Evolutionary conservation across 2,329 filamentous ascomycete species (phyloP), one percentile per base, ranked within the genome.

Genomic region (Metarhizium robertsii): DNA sequence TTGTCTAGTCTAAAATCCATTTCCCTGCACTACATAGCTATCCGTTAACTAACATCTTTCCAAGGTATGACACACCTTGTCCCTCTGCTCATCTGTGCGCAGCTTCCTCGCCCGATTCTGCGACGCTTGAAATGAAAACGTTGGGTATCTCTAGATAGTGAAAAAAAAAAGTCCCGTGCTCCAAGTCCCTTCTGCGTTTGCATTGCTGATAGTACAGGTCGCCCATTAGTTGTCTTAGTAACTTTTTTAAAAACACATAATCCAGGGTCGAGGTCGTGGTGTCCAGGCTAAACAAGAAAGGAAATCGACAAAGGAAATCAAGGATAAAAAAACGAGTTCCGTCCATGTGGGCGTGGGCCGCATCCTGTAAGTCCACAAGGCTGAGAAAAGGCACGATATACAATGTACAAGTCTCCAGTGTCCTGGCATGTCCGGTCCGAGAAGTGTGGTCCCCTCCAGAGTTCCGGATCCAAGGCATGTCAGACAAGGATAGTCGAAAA

Each of bases 61-160:
- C 5, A 55, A 5, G 29, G 47, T 20, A 49, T 45, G 47, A 54
- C 55, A 54, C 49, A 38, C 54, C 25, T 50, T 47, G 40, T 43
- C 51, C 50, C 57, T 34, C 53, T 55, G 13, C 29, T 55, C 53
- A 42, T 56, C 55, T 36, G 53, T 43, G 32, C 50, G 53, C 52
- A 57, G 53, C 57, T 49, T 59, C 42, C 42, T 53, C 45, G 55
- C 30, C 52, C 34, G 14, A 45, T 57, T 45, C 56, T 30, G 42
- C 53, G 45, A 55, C 53, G 54, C 54, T 53, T 46, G 38, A 53
- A 36, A 59, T 49, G 32, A 43, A 57, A 60, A 63, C 60, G 61
- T 60, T 66, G 69, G 69, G 69, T 71, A 71, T 71, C 69, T 69
- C 64, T 62, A 68, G 63, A 68, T 65, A 65, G 64, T 48, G 45